phyloP scores from a whole-genome alignment of 306 rosid genomes.

The Leucaena leucocephala region DNA sequence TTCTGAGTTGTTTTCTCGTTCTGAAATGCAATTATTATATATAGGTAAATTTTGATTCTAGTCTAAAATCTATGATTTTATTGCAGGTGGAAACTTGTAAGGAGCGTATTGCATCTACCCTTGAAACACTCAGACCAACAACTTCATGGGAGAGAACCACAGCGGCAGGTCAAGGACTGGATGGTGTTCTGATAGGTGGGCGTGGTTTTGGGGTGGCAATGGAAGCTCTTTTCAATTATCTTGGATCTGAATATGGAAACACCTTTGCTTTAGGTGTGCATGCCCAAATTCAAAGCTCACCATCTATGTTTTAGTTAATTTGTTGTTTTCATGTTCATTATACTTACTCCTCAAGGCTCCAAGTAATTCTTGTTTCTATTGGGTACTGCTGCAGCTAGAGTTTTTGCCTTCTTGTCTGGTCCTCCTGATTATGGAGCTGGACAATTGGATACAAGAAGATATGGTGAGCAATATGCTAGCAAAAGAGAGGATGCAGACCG shows the following conservation, averaged over 20 bases:
- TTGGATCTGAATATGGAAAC: slow-evolving; percentile 96
- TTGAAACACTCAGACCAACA: slow-evolving; percentile 92
- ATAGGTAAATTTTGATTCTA: slow-evolving; percentile 17
- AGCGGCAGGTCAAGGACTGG: slow-evolving; percentile 85
- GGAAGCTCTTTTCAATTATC: slow-evolving; percentile 89
- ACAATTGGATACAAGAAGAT: slow-evolving; percentile 87
- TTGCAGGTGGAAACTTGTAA: slow-evolving; percentile 88
- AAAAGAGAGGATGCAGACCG: slow-evolving; percentile 97
- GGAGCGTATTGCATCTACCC: slow-evolving; percentile 91
- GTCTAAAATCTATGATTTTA: slow-evolving; percentile 34
- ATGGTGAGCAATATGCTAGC: slow-evolving; percentile 98
- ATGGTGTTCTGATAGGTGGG: slow-evolving; percentile 90
- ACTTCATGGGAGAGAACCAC: slow-evolving; percentile 98
- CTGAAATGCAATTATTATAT: slow-evolving; percentile 6
- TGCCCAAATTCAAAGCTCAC: slow-evolving; percentile 34
- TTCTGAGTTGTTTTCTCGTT: slow-evolving; percentile 8
- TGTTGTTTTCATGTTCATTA: slow-evolving; percentile 22
- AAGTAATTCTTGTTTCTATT: slow-evolving; percentile 42
- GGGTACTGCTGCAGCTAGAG: slow-evolving; percentile 71
- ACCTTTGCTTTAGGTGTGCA: slow-evolving; percentile 88
- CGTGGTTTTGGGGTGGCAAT: slow-evolving; percentile 95
- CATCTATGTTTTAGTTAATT: slow-evolving; percentile 24
- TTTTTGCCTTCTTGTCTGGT: slow-evolving; percentile 88
- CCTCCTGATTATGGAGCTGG: slow-evolving; percentile 99
- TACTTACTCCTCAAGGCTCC: slow-evolving; percentile 26